Base-by-base conservation (phyloP, 2,329 filamentous ascomycete genomes). In the Ceratocystis cacaofunesta region DNA sequence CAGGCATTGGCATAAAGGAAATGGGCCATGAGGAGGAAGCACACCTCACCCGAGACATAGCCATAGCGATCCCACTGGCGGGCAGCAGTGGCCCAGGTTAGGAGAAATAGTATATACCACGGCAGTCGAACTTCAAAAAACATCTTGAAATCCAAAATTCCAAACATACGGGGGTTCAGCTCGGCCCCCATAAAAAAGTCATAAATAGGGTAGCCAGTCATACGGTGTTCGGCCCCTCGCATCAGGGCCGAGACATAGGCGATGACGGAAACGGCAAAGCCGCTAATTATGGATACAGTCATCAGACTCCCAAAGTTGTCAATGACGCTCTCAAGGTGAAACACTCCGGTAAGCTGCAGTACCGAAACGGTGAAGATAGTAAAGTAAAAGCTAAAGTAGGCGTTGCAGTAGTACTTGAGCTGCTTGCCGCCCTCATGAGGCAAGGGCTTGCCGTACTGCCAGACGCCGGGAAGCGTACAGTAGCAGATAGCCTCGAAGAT, bases 171-270 rank as follows among this genome's bases (percentile, higher is more conserved):
- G 0, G 90, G 90, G 78, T 95, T 95, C 66, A 95, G 80, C 77
- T 95, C 90, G 3, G 90, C 88, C 50, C 90, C 90, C 84, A 95
- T 92, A 80, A 95, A 95, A 78, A 95, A 95, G 76, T 95, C 90
- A 73, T 95, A 95, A 73, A 95, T 82, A 44, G 82, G 83, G 71
- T 87, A 83, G 25, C 90, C 90, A 5, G 90, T 95, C 91, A 97
- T 96, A 69, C 92, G 88, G 75, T 97, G 91, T 73, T 94, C 82
- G 62, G 86, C 86, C 65, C 92, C 92, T 67, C 94, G 87, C 68
- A 79, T 79, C 66, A 92, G 75, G 41, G 92, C 90, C 17, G 91
- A 96, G 73, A 90, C 80, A 77, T 97, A 99, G 65, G 92, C 92
- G 63, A 91, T 77, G 70, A 92, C 81, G 68, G 87, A 86, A 70